phyloP scores from a whole-genome alignment of 257 asterid species.

The Nicotiana paniculata region DNA sequence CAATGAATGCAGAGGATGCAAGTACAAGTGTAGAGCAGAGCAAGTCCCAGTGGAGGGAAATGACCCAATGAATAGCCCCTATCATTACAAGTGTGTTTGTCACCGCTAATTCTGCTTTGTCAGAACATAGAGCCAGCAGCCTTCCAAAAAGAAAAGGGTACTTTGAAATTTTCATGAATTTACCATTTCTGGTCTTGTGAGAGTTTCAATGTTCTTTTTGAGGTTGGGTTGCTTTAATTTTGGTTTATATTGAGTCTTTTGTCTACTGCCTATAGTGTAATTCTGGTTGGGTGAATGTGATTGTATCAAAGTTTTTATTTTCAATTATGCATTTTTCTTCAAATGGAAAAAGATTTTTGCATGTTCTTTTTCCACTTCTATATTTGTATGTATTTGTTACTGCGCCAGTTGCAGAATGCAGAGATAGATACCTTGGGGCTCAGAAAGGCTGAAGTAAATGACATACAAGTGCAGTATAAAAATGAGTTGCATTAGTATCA shows the following conservation, averaged over 20 bases:
- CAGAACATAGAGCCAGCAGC: neutral
- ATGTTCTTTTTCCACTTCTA: neutral
- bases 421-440: neutral
- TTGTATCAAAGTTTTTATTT: neutral
- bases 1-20: constrained; percentile 94
- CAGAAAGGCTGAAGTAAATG: neutral
- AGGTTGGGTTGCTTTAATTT: constrained; percentile 5
- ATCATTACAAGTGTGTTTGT: constrained; percentile 86
- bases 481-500: neutral
- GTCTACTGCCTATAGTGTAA: neutral
- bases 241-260: constrained; percentile 8
- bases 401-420: constrained; percentile 7
- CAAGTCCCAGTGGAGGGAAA: constrained; percentile 97
- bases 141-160: neutral
- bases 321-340: neutral
- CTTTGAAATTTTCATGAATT: neutral
- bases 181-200: neutral
- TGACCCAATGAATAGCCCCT: constrained; percentile 80
- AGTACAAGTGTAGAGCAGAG: constrained; percentile 76
- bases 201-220: neutral
- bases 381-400: constrained; percentile 10
- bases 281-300: neutral
- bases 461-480: neutral
- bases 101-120: constrained; percentile 36
- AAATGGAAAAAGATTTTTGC: constrained; percentile 10